Conservation (phyloP, 2,329 filamentous ascomycete genomes). For the Ophiostoma sp. region DNA sequence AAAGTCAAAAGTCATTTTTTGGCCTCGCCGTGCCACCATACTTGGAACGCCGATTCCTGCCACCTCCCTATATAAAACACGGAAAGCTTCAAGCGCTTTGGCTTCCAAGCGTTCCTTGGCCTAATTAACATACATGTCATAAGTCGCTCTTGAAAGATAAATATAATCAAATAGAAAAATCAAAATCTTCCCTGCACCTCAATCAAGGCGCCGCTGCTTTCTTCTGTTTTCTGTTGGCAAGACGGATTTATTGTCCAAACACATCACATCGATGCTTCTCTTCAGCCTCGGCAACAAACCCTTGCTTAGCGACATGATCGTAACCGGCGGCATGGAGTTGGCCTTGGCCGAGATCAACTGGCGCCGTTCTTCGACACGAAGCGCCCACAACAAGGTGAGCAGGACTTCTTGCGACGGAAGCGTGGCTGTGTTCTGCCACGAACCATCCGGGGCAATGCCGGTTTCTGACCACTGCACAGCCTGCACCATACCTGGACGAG, state of each 20-base stretch:
- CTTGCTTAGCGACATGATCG: not conserved
- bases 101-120: not conserved
- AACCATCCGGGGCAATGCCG: constrained; percentile 27
- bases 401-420: constrained; percentile 46
- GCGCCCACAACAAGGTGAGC: constrained; percentile 44
- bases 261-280: constrained; percentile 4
- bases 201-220: constrained; percentile 15
- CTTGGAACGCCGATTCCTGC: constrained; percentile 15
- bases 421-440: constrained; percentile 35
- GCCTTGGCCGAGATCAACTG: constrained; percentile 28
- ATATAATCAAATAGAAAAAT: constrained; percentile 14
- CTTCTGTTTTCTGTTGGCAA: not conserved
- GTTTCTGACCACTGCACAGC: constrained; percentile 32
- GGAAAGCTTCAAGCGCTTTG: not conserved
- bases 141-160: not conserved
- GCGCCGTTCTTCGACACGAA: constrained; percentile 41
- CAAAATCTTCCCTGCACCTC: not conserved
- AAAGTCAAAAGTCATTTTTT: constrained; percentile 12
- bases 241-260: not conserved
- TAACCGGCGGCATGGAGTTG: not conserved
- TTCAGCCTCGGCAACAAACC: not conserved
- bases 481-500: constrained; percentile 26
- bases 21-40: constrained; percentile 16
- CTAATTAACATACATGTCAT: not conserved
- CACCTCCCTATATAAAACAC: not conserved